phyloP scores from a whole-genome alignment of 2,329 filamentous ascomycete species.

The Aspergillus fumigatiaffinis region DNA sequence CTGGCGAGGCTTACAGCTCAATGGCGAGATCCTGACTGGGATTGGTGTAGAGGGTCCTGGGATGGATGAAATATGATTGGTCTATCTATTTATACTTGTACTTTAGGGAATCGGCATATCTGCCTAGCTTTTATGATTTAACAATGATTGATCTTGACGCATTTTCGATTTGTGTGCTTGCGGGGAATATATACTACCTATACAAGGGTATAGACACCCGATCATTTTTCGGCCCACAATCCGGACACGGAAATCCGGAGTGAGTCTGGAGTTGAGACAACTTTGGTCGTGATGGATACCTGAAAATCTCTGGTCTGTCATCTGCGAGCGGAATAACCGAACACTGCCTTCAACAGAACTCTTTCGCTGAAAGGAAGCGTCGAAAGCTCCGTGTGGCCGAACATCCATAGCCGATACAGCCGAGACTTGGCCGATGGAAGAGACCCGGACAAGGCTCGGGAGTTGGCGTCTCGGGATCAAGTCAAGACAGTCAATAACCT shows the following conservation, averaged over 20 bases:
- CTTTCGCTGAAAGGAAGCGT: background rate
- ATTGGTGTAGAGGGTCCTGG: background rate
- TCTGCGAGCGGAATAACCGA: background rate
- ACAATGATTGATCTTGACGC: background rate
- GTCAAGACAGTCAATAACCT: background rate
- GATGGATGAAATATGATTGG: background rate
- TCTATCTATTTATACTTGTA: conserved; percentile 1
- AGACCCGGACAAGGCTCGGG: conserved; percentile 15
- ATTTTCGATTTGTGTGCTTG: background rate
- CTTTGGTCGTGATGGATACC: background rate
- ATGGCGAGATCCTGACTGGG: background rate
- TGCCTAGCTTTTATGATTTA: background rate
- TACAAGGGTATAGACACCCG: background rate
- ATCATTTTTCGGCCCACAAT: background rate
- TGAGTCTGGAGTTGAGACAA: background rate
- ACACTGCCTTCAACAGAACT: background rate
- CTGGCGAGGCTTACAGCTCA: background rate
- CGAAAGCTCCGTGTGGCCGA: conserved; percentile 35
- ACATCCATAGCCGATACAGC: conserved; percentile 28
- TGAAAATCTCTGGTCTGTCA: background rate
- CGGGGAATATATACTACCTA: background rate
- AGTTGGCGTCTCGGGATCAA: background rate
- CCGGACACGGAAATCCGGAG: background rate
- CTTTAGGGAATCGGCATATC: background rate
- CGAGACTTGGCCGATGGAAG: conserved; percentile 24